These are phyloP conservation scores for Parastagonospora nodorum DNA, from an alignment of 2,329 filamentous ascomycete species.

Conservation along the genomic window DNA sequence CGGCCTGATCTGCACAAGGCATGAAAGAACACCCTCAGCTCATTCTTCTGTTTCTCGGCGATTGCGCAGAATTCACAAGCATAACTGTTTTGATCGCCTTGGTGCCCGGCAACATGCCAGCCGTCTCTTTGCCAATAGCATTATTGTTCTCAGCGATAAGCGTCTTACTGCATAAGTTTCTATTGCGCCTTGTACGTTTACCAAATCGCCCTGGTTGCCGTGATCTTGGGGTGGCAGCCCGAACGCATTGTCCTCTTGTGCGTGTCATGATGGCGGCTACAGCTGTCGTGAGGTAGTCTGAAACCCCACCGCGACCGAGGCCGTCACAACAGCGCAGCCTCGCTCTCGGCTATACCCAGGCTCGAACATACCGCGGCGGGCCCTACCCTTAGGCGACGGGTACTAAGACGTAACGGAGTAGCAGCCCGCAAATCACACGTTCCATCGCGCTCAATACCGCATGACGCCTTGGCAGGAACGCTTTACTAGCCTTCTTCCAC, in stretches of 20 bases:
- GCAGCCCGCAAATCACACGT: slow-evolving; percentile 43
- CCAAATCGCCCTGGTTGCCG: slow-evolving; percentile 11
- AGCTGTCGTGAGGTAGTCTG: slow-evolving; percentile 34
- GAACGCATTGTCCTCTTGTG: slow-evolving; percentile 36
- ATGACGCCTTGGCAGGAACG: slow-evolving; percentile 34
- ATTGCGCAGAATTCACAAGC: slow-evolving; percentile 24
- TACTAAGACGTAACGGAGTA: slow-evolving; percentile 37
- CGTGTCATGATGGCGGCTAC: slow-evolving; percentile 29
- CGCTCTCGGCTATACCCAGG: slow-evolving; percentile 19
- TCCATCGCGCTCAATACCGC: slow-evolving; percentile 34
- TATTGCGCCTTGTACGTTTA: slow-evolving; percentile 19
- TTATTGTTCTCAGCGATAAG: slow-evolving; percentile 14
- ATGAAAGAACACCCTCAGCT: slow-evolving; percentile 37
- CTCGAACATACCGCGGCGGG: slow-evolving; percentile 4
- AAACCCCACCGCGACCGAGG: slow-evolving; percentile 40
- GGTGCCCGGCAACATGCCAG: slow-evolving; percentile 27
- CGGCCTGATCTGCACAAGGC: slow-evolving; percentile 19
- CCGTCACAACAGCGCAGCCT: slow-evolving; percentile 32
- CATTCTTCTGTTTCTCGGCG: slow-evolving; percentile 25
- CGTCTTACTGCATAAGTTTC: slow-evolving; percentile 37
- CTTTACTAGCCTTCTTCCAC: slow-evolving; percentile 28
- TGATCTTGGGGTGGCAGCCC: slow-evolving; percentile 11
- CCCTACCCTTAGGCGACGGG: slow-evolving; percentile 16
- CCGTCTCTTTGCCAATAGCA: slow-evolving; percentile 36
- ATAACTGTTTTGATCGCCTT: slow-evolving; percentile 32